phyloP scores from a whole-genome alignment of 345 rosid genomes.

The Raphanus sativus region DNA sequence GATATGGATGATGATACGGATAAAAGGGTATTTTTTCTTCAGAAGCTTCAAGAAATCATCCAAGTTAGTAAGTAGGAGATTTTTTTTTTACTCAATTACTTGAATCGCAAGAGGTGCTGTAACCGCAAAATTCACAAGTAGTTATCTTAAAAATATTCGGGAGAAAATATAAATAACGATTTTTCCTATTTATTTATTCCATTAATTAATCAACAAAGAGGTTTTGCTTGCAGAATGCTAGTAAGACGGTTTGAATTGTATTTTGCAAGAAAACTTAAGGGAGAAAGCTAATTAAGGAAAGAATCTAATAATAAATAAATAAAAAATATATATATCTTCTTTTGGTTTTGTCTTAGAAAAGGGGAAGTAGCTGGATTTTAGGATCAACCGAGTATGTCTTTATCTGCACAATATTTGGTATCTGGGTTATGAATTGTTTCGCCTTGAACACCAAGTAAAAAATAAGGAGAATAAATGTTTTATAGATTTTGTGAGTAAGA shows the following conservation, averaged over 20 bases:
- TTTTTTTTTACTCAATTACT: conserved; percentile 3
- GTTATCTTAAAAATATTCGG: conserved; percentile 15
- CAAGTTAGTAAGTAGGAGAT: background rate
- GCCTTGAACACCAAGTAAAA: background rate
- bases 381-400: conserved; percentile 13
- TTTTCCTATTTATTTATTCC: background rate
- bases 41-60: conserved; percentile 36
- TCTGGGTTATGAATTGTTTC: conserved; percentile 2
- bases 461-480: background rate
- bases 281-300: background rate
- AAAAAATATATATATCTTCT: background rate
- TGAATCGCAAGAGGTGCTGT: conserved; percentile 22
- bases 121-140: background rate
- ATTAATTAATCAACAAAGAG: background rate
- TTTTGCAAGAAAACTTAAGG: conserved; percentile 17
- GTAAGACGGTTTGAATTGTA: background rate
- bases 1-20: background rate
- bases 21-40: background rate
- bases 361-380: conserved; percentile 22
- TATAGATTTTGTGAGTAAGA: background rate
- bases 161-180: background rate
- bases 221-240: background rate
- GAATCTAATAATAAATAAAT: background rate
- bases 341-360: conserved; percentile 18
- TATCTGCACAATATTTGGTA: background rate